phyloP scores from a whole-genome alignment of 768 basidiomycete genomes.

The Austroboletus festivus region DNA sequence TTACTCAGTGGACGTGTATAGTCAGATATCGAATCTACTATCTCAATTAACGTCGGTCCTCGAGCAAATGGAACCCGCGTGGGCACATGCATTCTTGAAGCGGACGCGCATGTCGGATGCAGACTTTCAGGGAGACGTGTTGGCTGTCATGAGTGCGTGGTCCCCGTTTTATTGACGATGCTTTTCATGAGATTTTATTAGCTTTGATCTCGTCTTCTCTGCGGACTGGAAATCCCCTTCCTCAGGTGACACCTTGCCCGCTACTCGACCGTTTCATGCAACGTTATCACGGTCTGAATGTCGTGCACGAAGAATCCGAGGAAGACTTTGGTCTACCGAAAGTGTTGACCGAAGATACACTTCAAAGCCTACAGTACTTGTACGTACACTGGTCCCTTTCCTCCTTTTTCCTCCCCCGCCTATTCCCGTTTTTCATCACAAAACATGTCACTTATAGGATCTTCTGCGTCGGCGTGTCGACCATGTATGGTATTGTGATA shows the following conservation, averaged over 20 bases:
- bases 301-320: constrained; percentile 68
- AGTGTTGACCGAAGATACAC: constrained; percentile 65
- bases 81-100: constrained; percentile 73
- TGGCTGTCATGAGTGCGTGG: constrained; percentile 72
- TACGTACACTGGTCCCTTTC: constrained; percentile 39
- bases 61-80: constrained; percentile 68
- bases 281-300: constrained; percentile 55
- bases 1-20: constrained; percentile 26
- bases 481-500: constrained; percentile 63
- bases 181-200: constrained; percentile 23
- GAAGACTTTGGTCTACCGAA: constrained; percentile 74
- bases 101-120: constrained; percentile 74
- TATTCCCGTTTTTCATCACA: not conserved
- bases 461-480: constrained; percentile 73
- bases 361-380: constrained; percentile 78
- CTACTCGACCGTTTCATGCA: constrained; percentile 46
- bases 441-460: constrained; percentile 35
- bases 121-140: constrained; percentile 79
- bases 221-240: constrained; percentile 69
- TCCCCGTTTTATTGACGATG: not conserved
- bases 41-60: constrained; percentile 73
- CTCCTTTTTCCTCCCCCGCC: too few relatives aligned
- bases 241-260: constrained; percentile 84
- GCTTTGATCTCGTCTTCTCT: constrained; percentile 77
- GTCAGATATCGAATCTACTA: constrained; percentile 66